Conservation (phyloP, 495 filamentous ascomycete genomes). For the Friedmanniomyces simplex region DNA sequence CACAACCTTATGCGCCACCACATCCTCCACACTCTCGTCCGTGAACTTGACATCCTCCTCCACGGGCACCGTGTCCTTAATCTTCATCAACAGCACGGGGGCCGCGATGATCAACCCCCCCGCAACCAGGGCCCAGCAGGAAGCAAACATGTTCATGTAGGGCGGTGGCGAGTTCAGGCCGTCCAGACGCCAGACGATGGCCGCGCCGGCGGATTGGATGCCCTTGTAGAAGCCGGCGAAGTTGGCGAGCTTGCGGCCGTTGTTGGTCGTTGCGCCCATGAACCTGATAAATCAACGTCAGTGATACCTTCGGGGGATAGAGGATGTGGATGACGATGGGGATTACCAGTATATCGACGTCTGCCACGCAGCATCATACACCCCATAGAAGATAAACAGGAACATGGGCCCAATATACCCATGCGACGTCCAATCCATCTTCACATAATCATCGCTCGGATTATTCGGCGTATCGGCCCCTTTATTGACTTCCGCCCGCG, state of each 20-base stretch:
- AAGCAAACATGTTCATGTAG: constrained; percentile 45
- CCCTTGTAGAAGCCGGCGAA: constrained; percentile 94
- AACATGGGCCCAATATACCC: constrained; percentile 77
- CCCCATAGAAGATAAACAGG: constrained; percentile 87
- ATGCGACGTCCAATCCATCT: constrained; percentile 53
- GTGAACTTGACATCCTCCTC: constrained; percentile 76
- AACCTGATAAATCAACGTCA: constrained; percentile 45
- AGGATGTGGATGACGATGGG: neutral
- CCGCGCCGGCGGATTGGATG: constrained; percentile 88
- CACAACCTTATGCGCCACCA: neutral
- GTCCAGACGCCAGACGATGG: constrained; percentile 72
- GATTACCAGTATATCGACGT: constrained; percentile 77
- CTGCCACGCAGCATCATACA: constrained; percentile 82
- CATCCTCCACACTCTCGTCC: constrained; percentile 51
- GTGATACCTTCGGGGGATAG: constrained; percentile 21
- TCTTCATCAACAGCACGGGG: constrained; percentile 67
- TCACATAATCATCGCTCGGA: constrained; percentile 24
- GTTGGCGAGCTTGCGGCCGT: constrained; percentile 82
- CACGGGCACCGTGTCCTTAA: constrained; percentile 59
- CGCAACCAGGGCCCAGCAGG: constrained; percentile 63
- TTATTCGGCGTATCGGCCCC: constrained; percentile 19
- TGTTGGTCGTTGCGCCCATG: constrained; percentile 89
- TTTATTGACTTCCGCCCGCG: constrained; percentile 33
- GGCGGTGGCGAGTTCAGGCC: constrained; percentile 40
- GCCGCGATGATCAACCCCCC: constrained; percentile 63